Evolutionary conservation across 306 rosid genomes (phyloP).

Genomic region (Begonia fuchsioides): DNA sequence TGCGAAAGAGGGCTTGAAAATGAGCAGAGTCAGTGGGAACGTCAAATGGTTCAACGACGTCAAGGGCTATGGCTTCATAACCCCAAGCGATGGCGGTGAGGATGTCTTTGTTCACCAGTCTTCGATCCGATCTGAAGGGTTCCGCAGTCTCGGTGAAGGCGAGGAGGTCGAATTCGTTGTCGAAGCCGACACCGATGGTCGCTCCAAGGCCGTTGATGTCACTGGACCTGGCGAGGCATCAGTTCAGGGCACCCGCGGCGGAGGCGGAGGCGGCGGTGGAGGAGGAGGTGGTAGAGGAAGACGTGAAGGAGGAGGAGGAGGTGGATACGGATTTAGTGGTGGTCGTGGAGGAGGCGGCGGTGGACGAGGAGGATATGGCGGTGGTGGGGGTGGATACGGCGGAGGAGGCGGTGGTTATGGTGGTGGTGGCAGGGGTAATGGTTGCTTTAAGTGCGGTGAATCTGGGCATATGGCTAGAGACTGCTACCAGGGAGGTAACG

Average conservation of each 20-base stretch:
- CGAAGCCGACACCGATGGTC: slow-evolving; percentile 44
- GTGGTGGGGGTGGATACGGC: slow-evolving; percentile 23
- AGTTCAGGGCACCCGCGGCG: slow-evolving; percentile 56
- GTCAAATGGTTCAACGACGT: slow-evolving; percentile 94
- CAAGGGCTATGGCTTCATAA: slow-evolving; percentile 84
- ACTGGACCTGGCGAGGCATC: slow-evolving; percentile 47
- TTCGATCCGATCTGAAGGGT: slow-evolving; percentile 61
- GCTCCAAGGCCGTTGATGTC: slow-evolving; percentile 77
- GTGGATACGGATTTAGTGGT: slow-evolving; percentile 15
- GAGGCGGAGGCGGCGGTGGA: slow-evolving; percentile 27
- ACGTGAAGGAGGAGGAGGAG: slow-evolving; percentile 32
- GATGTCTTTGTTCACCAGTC: slow-evolving; percentile 84
- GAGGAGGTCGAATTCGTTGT: slow-evolving; percentile 59
- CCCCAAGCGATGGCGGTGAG: slow-evolving; percentile 62
- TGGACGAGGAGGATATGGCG: slow-evolving; percentile 19
- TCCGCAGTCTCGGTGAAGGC: slow-evolving; percentile 64
- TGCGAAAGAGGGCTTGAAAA: slow-evolving; percentile 2
- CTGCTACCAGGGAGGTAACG: slow-evolving; percentile 21
- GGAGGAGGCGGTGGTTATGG: slow-evolving; percentile 16
- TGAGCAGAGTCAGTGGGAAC: slow-evolving; percentile 49
- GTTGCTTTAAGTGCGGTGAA: slow-evolving; percentile 43
- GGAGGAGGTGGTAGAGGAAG: slow-evolving; percentile 16
- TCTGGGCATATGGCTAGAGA: slow-evolving; percentile 22
- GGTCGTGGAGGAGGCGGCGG: slow-evolving; percentile 6
- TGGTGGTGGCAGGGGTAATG: slow-evolving; percentile 18